A percentile compares a stretch with the other conserved stretches of the same genome.
Evolutionary conservation across 768 basidiomycete species (phyloP).

Genomic region (Pluteus cervinus): DNA sequence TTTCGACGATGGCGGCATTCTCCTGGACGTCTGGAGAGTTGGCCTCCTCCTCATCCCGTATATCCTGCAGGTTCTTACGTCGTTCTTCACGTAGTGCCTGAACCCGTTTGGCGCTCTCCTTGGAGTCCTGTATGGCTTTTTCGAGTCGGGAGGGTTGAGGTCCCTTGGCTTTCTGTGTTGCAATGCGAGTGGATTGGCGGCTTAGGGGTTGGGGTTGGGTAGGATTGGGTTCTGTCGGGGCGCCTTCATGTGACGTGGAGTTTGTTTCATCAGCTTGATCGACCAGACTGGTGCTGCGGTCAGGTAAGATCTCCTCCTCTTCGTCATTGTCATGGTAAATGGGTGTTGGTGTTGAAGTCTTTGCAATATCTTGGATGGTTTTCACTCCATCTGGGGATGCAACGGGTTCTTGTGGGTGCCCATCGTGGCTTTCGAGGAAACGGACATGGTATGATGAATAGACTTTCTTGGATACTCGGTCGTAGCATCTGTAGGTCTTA

Average conservation of each 20-base stretch:
- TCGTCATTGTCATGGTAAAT: not conserved
- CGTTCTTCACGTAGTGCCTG: not conserved
- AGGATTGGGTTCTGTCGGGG: not conserved
- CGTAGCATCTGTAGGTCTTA: conserved; percentile 3
- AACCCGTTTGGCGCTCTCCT: not conserved
- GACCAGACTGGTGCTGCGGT: too few species aligned
- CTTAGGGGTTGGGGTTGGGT: not conserved
- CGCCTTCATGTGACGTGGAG: too few species aligned
- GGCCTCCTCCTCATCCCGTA: conserved; percentile 4
- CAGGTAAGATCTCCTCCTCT: not conserved
- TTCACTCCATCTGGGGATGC: not conserved
- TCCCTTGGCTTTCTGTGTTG: not conserved
- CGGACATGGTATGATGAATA: conserved; percentile 17
- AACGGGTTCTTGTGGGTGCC: conserved; percentile 2
- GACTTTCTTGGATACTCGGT: conserved; percentile 9
- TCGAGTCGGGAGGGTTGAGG: not conserved
- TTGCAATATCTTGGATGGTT: not conserved
- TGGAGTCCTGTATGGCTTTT: conserved; percentile 1
- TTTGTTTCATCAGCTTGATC: too few species aligned
- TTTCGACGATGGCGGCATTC: not conserved
- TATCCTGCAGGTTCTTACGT: conserved; percentile 1
- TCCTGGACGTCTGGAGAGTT: conserved; percentile 3
- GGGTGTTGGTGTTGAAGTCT: not conserved
- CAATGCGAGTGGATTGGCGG: conserved; percentile 2
- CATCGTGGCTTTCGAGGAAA: conserved; percentile 19